phyloP scores from a whole-genome alignment of 495 filamentous ascomycete genomes.

The Astrothelium subdiscretum region DNA sequence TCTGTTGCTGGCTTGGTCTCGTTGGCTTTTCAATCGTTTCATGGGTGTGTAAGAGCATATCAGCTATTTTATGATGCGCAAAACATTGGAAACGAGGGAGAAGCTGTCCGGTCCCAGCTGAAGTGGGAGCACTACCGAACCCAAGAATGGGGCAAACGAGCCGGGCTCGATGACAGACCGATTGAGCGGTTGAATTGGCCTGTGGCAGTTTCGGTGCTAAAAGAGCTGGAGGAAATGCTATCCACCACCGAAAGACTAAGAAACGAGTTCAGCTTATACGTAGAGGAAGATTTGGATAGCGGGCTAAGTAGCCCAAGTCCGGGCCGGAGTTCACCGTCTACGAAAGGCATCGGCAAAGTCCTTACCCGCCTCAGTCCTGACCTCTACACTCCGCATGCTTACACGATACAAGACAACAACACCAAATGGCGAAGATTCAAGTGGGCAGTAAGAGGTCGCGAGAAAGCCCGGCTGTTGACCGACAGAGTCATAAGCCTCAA shows the following conservation, averaged over 20 bases:
- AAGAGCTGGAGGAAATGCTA: conserved; percentile 17
- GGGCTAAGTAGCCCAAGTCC: neutral
- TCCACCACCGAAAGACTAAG: neutral
- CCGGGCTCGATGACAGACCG: conserved; percentile 13
- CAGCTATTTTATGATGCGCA: conserved; percentile 22
- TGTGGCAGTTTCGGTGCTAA: conserved; percentile 12
- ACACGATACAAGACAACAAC: neutral
- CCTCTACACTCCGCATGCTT: neutral
- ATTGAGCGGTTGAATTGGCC: conserved; percentile 21
- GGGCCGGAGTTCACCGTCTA: neutral
- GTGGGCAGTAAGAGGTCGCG: neutral
- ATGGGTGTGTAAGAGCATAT: conserved; percentile 25
- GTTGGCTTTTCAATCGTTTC: neutral
- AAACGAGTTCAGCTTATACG: neutral
- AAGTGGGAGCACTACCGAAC: conserved; percentile 25
- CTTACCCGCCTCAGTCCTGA: neutral
- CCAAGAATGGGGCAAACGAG: conserved; percentile 18
- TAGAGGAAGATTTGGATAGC: neutral
- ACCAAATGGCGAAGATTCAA: neutral
- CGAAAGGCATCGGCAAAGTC: neutral
- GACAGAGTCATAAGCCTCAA: neutral
- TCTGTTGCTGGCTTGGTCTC: neutral
- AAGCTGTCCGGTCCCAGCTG: conserved; percentile 16
- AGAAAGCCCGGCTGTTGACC: neutral
- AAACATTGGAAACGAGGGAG: conserved; percentile 20